A percentile compares a stretch with the other conserved stretches of the same genome.
Conservation (phyloP, 805 yeast species). For the Myxozyma mucilagina region DNA sequence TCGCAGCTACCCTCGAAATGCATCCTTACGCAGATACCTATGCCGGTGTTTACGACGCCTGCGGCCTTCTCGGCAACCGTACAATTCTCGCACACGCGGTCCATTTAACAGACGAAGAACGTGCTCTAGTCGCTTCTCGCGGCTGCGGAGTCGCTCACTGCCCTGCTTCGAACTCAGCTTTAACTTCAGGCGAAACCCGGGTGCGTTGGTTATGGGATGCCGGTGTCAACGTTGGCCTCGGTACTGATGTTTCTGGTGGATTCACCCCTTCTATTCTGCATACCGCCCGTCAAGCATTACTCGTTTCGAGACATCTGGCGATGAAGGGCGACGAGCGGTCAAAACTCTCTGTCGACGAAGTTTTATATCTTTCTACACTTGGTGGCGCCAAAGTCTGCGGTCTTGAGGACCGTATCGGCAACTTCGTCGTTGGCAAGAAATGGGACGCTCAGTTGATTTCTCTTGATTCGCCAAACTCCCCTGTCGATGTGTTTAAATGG, state of each 20-base stretch:
- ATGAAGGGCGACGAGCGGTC: conserved; percentile 52
- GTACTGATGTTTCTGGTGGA: conserved; percentile 81
- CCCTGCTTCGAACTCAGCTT: conserved; percentile 85
- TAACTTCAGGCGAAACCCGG: conserved; percentile 89
- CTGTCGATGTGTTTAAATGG: conserved; percentile 75
- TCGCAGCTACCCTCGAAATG: conserved; percentile 65
- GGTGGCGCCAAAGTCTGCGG: conserved; percentile 86
- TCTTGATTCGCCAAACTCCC: conserved; percentile 51
- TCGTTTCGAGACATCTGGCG: conserved; percentile 70
- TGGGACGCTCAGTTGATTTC: conserved; percentile 85
- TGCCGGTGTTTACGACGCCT: conserved; percentile 72
- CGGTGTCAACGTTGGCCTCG: conserved; percentile 74
- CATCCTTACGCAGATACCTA: conserved; percentile 73
- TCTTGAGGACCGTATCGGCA: conserved; percentile 59
- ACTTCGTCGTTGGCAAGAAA: conserved; percentile 71
- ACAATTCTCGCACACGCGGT: conserved; percentile 91
- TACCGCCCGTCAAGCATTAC: conserved; percentile 66
- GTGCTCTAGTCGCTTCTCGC: conserved; percentile 53
- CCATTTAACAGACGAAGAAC: conserved; percentile 68
- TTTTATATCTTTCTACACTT: conserved; percentile 74
- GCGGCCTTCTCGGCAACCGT: conserved; percentile 57
- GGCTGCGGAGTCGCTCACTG: conserved; percentile 84
- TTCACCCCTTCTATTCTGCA: conserved; percentile 63
- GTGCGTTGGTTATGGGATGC: conserved; percentile 66
- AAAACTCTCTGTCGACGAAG: conserved; percentile 67